Base-by-base conservation (phyloP, 1,139 yeast species). In the Blastobotrys aristatus region DNA sequence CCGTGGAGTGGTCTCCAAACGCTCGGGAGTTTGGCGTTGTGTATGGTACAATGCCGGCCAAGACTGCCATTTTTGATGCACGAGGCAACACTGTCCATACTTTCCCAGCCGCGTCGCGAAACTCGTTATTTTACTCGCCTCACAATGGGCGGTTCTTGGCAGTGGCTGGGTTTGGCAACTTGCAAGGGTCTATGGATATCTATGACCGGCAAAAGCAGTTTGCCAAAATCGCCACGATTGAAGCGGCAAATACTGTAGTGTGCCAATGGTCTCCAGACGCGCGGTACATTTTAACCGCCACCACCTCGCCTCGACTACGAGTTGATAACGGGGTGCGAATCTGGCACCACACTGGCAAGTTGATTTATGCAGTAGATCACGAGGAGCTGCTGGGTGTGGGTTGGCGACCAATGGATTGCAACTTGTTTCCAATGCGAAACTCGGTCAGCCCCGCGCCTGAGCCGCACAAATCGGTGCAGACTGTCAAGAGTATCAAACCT, bases 261-360 rank as follows among this genome's bases (percentile, higher is more conserved):
- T 90, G 97, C 66, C 89, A 86, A 66, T 94, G 98, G 98, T 83
- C 95, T 3, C 98, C 99, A n/a, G 95, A 94, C 69, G 97, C 98
- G 34, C 80, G 95, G 62, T 88, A 77, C 63, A 82, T 94, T 51
- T 72, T 94, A 65, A 90, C 97, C 17, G 98, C 98, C 21, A 94
- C 98, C 6, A 92, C 98, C 0, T 82, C 97, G 20, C 99, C 99
- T 53, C 78, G 99, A 61, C 77, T 94, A 61, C 81, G 98, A 64
- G 99, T 94, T 44, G 99, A 94, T 67, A 94, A 94, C 66, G 94
- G 97, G 48, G 81, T 84, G 58, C 87, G 88, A 67, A 74, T 94
- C 59, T 92, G 97, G 97, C 95, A 92, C 66, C 89, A 83, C 52
- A 75, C 82, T 53, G 98, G 98, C 40, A 79, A 82, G 59, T 76